Base-by-base conservation (phyloP, 352 stramenopile genomes). In the Paralagenidium karlingii region DNA sequence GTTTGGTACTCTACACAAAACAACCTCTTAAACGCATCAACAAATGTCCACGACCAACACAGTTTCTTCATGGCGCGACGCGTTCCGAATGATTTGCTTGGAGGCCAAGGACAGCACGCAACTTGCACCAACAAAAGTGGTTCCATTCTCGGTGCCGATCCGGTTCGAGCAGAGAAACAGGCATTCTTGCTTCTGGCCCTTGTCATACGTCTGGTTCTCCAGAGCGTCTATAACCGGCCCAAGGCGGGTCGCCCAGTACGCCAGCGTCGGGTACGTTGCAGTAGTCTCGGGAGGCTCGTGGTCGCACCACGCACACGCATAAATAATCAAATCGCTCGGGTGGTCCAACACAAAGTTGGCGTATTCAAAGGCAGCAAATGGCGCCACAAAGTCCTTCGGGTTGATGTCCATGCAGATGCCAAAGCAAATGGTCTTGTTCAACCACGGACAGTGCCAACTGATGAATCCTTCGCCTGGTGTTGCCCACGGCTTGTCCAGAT, bases 341-440 rank as follows among this genome's bases (percentile, higher is more conserved):
- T 70, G 47, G 10, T 49, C 21, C 21, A 77, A 43, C 0, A 67
- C 64, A 32, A 82, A 59, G 3, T 49, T 53, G 4, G 60, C 76
- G 47, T 89, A 89, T 54, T 90, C 79, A 38, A 68, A 89, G 10
- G 51, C 55, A 1, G 62, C 59, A 34, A 82, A 88, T 8, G 70
- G 57, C 31, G 80, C 53, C 19, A 51, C 57, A 40, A 93, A 90
- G 51, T 89, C 67, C 39, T 83, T 53, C 15, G 80, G 80, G 41
- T 93, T 93, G 44, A 93, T 90, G 53, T 93, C 79, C 79, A 93
- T 93, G 49, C 79, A 93, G 45, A 93, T 88, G 27, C 79, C 77
- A 45, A 90, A 87, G 2, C 70, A 82, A 15, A 90, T 80, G 5
- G 60, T 71, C 51, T 78, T 75, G 47, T 76, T 24, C 12, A 91